Base-by-base conservation (phyloP, 495 filamentous ascomycete genomes). In the Pseudevernia furfuracea region DNA sequence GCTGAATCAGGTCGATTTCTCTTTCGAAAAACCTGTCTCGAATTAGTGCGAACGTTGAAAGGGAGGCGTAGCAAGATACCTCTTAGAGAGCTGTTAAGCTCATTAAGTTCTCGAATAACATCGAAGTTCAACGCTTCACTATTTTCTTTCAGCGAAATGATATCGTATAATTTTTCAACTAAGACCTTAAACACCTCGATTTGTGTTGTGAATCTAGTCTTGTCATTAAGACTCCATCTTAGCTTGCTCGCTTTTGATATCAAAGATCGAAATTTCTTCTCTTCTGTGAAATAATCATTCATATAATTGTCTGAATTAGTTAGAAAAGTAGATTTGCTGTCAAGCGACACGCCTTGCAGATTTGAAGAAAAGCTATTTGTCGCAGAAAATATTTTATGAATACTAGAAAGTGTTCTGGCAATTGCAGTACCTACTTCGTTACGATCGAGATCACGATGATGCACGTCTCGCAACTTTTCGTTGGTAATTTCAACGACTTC, bases 11-110 rank as follows among this genome's bases (percentile, higher is more conserved):
- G 10, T 23, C 44, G 44, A 48, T 48, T 23, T 48, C 21, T 48
- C 44, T 48, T 48, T 48, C 10, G n/a, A 48, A 48, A 48, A 48
- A n/a, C 44, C 44, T 48, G n/a, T 48, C n/a, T 48, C 38, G n/a
- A 48, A 48, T 48, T 23, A 48, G 44, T 48, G n/a, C 43, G 43
- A 44, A 44, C 43, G 4, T n/a, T 44, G 19, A 21, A 44, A 44
- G 8, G 43, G 19, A n/a, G 43, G 19, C 43, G 19, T 44, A 44
- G 43, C 19, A 44, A 44, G 19, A 44, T 44, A 44, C 19, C 43
- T 44, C 43, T 44, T 44, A 44, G 43, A 9, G 21, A 44, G 43
- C 15, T 44, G 8, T n/a, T n/a, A 44, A 44, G 43, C 43, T 44
- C 19, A 44, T 44, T 9, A 44, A 44, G 43, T 44, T 6, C 43